A percentile compares a stretch with the other conserved stretches of the same genome.
Evolutionary conservation across 1,284 basidiomycete species (phyloP).

Genomic region (Rhodotorula mucilaginosa): DNA sequence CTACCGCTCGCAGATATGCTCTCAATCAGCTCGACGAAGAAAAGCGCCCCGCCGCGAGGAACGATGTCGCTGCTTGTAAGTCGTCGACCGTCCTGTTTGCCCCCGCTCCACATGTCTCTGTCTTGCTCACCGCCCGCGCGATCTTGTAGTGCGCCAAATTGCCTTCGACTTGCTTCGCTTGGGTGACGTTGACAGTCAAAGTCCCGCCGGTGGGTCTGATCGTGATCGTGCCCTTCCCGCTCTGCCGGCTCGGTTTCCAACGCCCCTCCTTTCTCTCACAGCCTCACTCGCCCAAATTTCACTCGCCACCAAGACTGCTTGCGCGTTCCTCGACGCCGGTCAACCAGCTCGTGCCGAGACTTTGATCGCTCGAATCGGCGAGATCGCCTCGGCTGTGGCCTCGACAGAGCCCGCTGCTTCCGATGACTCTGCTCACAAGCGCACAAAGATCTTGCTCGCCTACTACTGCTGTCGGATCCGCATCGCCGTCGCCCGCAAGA

Average conservation of each 20-base stretch:
- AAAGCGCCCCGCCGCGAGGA: not conserved
- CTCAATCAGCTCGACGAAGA: no score
- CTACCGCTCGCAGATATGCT: conserved; percentile 1
- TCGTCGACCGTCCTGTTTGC: no score
- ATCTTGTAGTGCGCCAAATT: not conserved
- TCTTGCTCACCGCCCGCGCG: not conserved
- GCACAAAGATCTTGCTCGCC: conserved; percentile 11
- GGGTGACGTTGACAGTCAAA: conserved; percentile 4
- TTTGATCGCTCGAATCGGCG: not conserved
- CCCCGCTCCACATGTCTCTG: no score
- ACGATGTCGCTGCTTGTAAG: conserved; percentile 10
- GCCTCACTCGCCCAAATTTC: conserved; percentile 15
- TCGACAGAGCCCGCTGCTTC: not conserved
- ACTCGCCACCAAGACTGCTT: conserved; percentile 13
- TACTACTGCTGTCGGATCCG: conserved; percentile 20
- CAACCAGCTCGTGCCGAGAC: not conserved
- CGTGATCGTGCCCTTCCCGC: not conserved
- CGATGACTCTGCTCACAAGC: not conserved
- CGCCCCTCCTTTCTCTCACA: not conserved
- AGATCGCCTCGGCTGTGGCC: not conserved
- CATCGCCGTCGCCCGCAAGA: not conserved
- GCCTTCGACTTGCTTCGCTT: conserved; percentile 18
- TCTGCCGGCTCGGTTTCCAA: not conserved
- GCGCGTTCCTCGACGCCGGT: not conserved
- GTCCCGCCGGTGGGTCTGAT: not conserved